A percentile compares a stretch with the other conserved stretches of the same genome.
Conservation (phyloP, 2,329 filamentous ascomycete species). For the Paraphaeosphaeria sporulosa region DNA sequence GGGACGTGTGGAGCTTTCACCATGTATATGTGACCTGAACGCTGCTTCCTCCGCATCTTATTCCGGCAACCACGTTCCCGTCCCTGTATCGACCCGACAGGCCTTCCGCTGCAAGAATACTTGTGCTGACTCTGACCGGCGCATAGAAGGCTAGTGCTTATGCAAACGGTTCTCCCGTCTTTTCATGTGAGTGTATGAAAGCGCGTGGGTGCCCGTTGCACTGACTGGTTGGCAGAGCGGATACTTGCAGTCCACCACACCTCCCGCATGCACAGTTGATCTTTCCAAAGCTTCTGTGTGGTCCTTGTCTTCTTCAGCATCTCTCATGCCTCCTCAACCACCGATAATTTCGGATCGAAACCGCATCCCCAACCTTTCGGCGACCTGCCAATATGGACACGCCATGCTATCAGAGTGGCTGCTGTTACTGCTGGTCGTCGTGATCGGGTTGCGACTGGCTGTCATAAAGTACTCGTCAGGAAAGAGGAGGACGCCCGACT, state of each 20-base stretch:
- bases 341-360: constrained; percentile 23
- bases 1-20: constrained; percentile 20
- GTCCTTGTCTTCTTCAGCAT: constrained; percentile 21
- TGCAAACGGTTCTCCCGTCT: constrained; percentile 40
- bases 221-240: constrained; percentile 41
- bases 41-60: constrained; percentile 24
- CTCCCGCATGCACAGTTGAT: constrained; percentile 35
- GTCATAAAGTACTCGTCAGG: constrained; percentile 21
- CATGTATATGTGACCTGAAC: constrained; percentile 34
- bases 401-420: constrained; percentile 23
- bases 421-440: constrained; percentile 28
- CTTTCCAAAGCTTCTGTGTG: constrained; percentile 23
- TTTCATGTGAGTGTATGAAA: constrained; percentile 48
- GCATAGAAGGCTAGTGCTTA: constrained; percentile 43
- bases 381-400: constrained; percentile 14
- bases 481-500: constrained; percentile 23
- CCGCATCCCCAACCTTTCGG: constrained; percentile 21
- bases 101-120: constrained; percentile 30
- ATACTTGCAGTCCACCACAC: constrained; percentile 37
- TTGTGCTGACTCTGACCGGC: constrained; percentile 42
- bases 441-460: constrained; percentile 25
- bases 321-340: constrained; percentile 43
- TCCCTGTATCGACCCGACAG: constrained; percentile 41
- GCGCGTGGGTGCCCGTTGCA: constrained; percentile 27
- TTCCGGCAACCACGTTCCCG: constrained; percentile 36